A percentile compares a stretch with the other conserved stretches of the same genome.
These are phyloP conservation scores for Trichoderma brevicompactum DNA, from an alignment of 2,329 filamentous ascomycete genomes.

Conservation along the genomic window DNA sequence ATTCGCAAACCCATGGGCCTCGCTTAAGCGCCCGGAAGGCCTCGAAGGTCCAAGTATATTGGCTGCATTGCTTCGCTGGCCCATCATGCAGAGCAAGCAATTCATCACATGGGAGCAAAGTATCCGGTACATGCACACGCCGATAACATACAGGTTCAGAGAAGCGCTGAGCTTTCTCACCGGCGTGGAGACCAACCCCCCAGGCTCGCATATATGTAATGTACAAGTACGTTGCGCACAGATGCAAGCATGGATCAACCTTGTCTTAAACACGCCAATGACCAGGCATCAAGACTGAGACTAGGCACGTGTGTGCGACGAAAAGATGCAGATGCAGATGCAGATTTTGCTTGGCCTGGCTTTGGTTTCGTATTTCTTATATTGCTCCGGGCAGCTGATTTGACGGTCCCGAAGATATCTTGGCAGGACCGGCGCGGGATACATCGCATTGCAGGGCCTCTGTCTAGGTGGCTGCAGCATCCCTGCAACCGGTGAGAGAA, in stretches of 20 bases:
- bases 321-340: slow-evolving; percentile 21
- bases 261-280: slow-evolving; percentile 6
- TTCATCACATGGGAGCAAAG: background rate
- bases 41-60: background rate
- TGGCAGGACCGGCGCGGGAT: background rate
- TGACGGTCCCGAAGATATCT: slow-evolving; percentile 14
- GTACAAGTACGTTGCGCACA: background rate
- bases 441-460: slow-evolving; percentile 16
- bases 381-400: slow-evolving; percentile 4
- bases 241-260: slow-evolving; percentile 4
- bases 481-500: slow-evolving; percentile 26
- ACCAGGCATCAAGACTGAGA: background rate
- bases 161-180: slow-evolving; percentile 4
- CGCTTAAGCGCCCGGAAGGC: background rate
- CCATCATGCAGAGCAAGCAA: background rate
- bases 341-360: background rate
- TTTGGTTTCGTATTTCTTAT: slow-evolving; percentile 15
- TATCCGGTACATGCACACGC: background rate
- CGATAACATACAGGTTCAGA: too few species aligned
- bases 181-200: slow-evolving; percentile 12
- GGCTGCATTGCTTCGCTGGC: slow-evolving; percentile 19
- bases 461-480: slow-evolving; percentile 16
- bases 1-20: background rate
- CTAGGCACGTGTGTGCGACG: slow-evolving; percentile 26
- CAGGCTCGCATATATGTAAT: background rate